Evolutionary conservation across 306 rosid genomes (phyloP).

Genomic region (Trifolium pratense): DNA sequence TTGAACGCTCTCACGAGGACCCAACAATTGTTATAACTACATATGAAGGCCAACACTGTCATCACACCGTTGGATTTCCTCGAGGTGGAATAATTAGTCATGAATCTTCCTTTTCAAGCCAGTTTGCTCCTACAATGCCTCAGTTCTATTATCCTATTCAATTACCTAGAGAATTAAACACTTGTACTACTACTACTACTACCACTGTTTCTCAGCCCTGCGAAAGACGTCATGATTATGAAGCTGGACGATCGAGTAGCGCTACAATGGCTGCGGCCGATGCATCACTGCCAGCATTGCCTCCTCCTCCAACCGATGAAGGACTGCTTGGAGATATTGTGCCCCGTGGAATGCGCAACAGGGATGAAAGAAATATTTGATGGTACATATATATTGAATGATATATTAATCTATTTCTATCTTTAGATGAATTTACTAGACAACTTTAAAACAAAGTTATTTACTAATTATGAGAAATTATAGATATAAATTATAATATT

Average conservation of each 20-base stretch:
- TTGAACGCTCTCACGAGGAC: slow-evolving; percentile 90
- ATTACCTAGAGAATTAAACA: slow-evolving; percentile 37
- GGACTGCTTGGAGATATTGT: slow-evolving; percentile 94
- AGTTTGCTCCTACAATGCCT: slow-evolving; percentile 52
- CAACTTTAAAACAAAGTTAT: neutral
- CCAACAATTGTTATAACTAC: slow-evolving; percentile 83
- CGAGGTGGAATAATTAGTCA: slow-evolving; percentile 62
- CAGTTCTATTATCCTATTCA: slow-evolving; percentile 67
- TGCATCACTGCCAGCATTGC: neutral
- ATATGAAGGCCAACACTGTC: slow-evolving; percentile 97
- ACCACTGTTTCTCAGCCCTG: slow-evolving; percentile 39
- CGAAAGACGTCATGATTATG: slow-evolving; percentile 37
- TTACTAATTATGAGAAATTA: neutral
- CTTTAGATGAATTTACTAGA: neutral
- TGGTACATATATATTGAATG: slow-evolving; percentile 28
- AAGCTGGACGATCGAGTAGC: slow-evolving; percentile 39
- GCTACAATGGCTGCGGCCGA: slow-evolving; percentile 20
- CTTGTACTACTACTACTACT: slow-evolving; percentile 15
- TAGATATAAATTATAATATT: neutral
- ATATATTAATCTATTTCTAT: slow-evolving; percentile 20
- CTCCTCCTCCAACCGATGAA: slow-evolving; percentile 54
- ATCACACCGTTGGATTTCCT: slow-evolving; percentile 77
- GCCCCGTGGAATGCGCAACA: slow-evolving; percentile 77
- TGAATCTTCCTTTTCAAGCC: slow-evolving; percentile 47
- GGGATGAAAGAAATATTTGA: slow-evolving; percentile 37